phyloP scores from a whole-genome alignment of 495 filamentous ascomycete genomes.

The Penicillium canariense region DNA sequence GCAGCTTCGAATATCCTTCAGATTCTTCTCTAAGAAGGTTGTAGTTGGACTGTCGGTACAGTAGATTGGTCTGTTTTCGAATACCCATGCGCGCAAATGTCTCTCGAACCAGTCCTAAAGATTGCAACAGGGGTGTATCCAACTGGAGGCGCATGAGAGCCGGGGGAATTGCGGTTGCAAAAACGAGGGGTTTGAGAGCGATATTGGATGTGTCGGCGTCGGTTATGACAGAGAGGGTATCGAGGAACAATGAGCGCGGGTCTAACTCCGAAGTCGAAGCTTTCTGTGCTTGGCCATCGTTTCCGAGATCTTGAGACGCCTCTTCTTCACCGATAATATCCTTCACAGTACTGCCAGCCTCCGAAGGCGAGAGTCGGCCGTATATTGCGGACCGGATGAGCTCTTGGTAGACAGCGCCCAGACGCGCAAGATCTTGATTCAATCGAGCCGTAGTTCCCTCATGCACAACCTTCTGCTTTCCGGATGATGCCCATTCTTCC shows the following conservation, averaged over 20 bases:
- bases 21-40: conserved; percentile 94
- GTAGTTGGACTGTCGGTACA: conserved; percentile 95
- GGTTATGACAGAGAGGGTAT: conserved; percentile 72
- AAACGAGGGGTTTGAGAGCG: conserved; percentile 53
- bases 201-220: conserved; percentile 56
- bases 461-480: conserved; percentile 46
- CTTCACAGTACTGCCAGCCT: conserved; percentile 70
- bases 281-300: conserved; percentile 30
- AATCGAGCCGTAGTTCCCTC: conserved; percentile 52
- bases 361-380: conserved; percentile 58
- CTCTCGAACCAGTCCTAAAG: conserved; percentile 74
- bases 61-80: conserved; percentile 82
- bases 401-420: conserved; percentile 81
- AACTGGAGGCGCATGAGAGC: conserved; percentile 75
- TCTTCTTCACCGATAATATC: conserved; percentile 65
- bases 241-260: conserved; percentile 71
- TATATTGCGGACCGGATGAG: conserved; percentile 71
- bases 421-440: conserved; percentile 60
- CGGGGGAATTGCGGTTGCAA: conserved; percentile 68
- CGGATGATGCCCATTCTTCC: conserved; percentile 48
- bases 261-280: conserved; percentile 47
- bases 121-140: conserved; percentile 71
- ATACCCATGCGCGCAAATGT: conserved; percentile 81
- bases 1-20: conserved; percentile 87
- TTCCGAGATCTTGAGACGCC: conserved; percentile 39